Evolutionary conservation across 2,329 filamentous ascomycete species (phyloP), one percentile per base, ranked within the genome.

Genomic region (Phaeosphaeriaceae sp.): DNA sequence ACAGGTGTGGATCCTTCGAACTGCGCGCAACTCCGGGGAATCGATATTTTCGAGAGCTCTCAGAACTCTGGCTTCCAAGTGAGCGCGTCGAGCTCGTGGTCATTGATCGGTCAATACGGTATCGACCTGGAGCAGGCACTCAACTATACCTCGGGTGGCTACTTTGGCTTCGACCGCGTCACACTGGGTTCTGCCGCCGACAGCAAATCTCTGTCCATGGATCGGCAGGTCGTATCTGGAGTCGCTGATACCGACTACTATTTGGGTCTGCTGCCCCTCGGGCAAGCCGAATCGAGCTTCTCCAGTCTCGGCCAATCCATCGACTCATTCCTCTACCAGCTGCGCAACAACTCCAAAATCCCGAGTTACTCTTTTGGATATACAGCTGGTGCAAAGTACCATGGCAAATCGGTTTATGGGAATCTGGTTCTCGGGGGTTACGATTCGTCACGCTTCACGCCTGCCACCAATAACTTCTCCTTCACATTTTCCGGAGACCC

Each of bases 361-460:
- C 75, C 76, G 1, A 78, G 74, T 52, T 55, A 75, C 3, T 74
- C 75, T 1, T 78, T 75, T 55, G 68, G 63, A 2, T 78, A 78
- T 50, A 75, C 76, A 21, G 76, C 76, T 48, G 76, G 76, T 22
- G 74, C 74, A 28, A 68, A 70, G 28, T 77, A 78, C 56, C 65
- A 67, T 10, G 54, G 70, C 22, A 77, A 77, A 47, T 71, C 70
- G 1, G 72, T 74, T 0, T 70, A 72, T 40, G 76, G 74, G 8
- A 79, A 68, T 50, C 67, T 81, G 22, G 73, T 77, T 1, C 59
- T 82, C 4, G 79, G 80, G 17, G 80, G 80, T 6, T 81, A 79
- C 55, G 79, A 82, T 59, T 64, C 70, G 19, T 74, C 73, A 0
- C 74, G 78, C n/a, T 76, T 79, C 59, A 69, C 60, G 22, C 54